Evolutionary conservation across 805 yeast genomes (phyloP).

Genomic region (Lachancea quebecensis): DNA sequence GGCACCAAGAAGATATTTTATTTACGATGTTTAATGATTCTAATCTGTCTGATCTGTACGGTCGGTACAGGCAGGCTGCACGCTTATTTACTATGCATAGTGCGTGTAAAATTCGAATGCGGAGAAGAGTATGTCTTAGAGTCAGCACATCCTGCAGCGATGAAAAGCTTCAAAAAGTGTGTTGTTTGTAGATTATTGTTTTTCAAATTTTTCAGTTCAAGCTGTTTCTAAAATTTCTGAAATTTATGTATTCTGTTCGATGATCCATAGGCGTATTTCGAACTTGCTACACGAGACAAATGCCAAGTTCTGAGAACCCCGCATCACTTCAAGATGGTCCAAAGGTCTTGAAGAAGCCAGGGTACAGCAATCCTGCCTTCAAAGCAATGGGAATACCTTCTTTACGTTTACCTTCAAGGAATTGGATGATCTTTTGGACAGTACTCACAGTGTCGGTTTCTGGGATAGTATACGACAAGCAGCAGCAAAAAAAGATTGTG

Average conservation of each 20-base stretch:
- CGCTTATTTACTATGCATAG: too few relatives aligned
- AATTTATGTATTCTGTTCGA: neutral
- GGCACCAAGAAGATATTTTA: too few relatives aligned
- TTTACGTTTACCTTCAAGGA: constrained; percentile 75
- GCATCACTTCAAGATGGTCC: neutral
- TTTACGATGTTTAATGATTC: too few relatives aligned
- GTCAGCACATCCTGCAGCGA: too few relatives aligned
- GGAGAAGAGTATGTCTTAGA: too few relatives aligned
- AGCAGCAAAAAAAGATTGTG: constrained; percentile 61
- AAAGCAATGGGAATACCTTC: constrained; percentile 78
- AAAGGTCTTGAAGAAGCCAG: constrained; percentile 10
- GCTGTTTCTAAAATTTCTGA: neutral
- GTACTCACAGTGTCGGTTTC: constrained; percentile 60
- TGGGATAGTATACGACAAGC: constrained; percentile 73
- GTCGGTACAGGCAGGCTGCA: too few relatives aligned
- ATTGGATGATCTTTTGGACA: constrained; percentile 88
- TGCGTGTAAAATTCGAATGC: too few relatives aligned
- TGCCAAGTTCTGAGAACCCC: neutral
- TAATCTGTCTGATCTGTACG: too few relatives aligned
- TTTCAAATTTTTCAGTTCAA: neutral
- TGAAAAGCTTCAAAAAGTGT: too few relatives aligned
- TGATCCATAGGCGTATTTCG: neutral
- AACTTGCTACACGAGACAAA: neutral
- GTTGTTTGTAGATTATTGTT: neutral
- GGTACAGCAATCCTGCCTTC: constrained; percentile 61